Evolutionary conservation across 2,329 filamentous ascomycete species (phyloP).

Genomic region (Macrophomina pseudophaseolina): DNA sequence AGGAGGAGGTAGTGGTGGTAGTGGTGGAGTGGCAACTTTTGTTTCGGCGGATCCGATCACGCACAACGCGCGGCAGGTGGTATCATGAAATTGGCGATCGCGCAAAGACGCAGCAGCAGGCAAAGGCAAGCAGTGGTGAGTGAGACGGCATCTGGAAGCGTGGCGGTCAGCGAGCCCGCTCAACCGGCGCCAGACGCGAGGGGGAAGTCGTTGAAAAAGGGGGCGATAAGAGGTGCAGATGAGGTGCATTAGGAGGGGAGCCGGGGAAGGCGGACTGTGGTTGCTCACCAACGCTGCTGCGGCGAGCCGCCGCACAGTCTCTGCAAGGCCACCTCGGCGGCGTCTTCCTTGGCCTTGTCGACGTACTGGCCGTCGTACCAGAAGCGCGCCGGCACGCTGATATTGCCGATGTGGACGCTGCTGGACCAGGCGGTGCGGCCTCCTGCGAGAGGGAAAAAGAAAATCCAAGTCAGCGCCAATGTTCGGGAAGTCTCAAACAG

Average conservation of each 20-base stretch:
- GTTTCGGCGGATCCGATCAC: background rate
- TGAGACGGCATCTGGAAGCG: background rate
- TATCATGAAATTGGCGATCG: slow-evolving; percentile 19
- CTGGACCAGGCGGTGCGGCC: slow-evolving; percentile 46
- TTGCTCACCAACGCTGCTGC: slow-evolving; percentile 23
- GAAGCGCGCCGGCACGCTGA: slow-evolving; percentile 39
- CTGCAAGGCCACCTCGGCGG: slow-evolving; percentile 36
- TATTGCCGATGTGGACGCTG: slow-evolving; percentile 35
- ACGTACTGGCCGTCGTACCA: slow-evolving; percentile 44
- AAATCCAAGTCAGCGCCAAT: slow-evolving; percentile 2
- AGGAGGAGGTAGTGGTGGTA: background rate
- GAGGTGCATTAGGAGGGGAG: background rate
- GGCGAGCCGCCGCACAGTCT: slow-evolving; percentile 16
- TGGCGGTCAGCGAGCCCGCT: slow-evolving; percentile 9
- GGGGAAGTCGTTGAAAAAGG: background rate
- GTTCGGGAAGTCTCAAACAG: background rate
- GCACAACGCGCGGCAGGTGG: slow-evolving; percentile 7
- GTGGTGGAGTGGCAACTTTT: slow-evolving; percentile 10
- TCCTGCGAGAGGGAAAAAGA: slow-evolving; percentile 32
- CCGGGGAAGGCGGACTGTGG: slow-evolving; percentile 19
- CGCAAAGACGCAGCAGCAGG: slow-evolving; percentile 9
- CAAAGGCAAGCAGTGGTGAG: slow-evolving; percentile 6
- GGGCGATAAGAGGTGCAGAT: slow-evolving; percentile 8
- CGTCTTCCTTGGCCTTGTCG: slow-evolving; percentile 43
- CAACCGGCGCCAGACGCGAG: background rate